A percentile compares a stretch with the other conserved stretches of the same genome.
These are phyloP conservation scores for Mollisiaceae sp. DNA, from an alignment of 2,329 filamentous ascomycete genomes.

Conservation along the genomic window DNA sequence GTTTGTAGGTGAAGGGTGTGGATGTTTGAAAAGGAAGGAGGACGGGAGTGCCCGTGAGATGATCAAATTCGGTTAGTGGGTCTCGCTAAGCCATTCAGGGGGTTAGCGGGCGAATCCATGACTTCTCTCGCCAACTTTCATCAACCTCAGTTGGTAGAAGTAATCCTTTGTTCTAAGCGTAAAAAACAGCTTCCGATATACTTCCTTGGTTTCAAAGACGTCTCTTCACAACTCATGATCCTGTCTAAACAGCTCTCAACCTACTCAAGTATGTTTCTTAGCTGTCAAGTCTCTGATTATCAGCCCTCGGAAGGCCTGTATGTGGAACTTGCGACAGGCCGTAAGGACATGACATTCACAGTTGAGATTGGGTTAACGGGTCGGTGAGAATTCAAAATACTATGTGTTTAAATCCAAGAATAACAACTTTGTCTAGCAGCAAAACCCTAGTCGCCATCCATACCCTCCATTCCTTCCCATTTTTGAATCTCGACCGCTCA, in stretches of 20 bases:
- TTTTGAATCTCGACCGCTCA: neutral
- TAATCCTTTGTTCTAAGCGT: neutral
- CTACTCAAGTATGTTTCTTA: neutral
- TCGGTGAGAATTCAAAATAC: neutral
- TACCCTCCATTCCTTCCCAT: neutral
- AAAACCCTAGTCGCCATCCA: neutral
- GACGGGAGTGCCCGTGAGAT: constrained; percentile 2
- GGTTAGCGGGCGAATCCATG: neutral
- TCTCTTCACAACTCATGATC: neutral
- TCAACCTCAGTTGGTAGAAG: constrained; percentile 1
- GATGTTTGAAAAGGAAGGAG: constrained; percentile 10
- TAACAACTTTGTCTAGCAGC: neutral
- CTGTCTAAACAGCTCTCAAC: neutral
- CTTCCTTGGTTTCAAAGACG: neutral
- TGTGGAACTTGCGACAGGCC: neutral
- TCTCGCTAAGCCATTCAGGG: neutral
- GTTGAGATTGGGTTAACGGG: neutral
- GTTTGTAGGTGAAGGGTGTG: constrained; percentile 1
- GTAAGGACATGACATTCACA: neutral
- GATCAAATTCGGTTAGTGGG: neutral
- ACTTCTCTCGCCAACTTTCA: neutral
- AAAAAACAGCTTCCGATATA: neutral
- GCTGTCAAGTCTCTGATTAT: neutral
- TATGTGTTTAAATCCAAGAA: neutral
- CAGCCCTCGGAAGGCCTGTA: neutral